These are phyloP conservation scores for Ophiocordyceps polyrhachis-furcata DNA, from an alignment of 2,329 filamentous ascomycete genomes.

Conservation along the genomic window DNA sequence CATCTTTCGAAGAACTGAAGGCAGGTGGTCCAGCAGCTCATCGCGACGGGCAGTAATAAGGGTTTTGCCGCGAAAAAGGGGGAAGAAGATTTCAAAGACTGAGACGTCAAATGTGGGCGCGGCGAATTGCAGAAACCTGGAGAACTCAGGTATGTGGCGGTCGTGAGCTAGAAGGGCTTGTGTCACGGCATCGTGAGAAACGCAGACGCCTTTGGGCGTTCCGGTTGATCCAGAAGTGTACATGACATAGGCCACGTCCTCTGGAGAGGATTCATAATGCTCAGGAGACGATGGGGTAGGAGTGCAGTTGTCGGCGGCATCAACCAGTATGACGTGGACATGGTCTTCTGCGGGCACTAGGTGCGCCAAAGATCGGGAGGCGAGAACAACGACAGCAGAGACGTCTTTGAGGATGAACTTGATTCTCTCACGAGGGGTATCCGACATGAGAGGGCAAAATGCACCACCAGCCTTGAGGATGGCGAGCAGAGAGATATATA, in stretches of 20 bases:
- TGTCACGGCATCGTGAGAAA: constrained; percentile 63
- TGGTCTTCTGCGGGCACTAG: constrained; percentile 16
- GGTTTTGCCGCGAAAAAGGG: constrained; percentile 53
- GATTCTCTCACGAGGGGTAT: constrained; percentile 58
- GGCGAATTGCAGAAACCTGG: constrained; percentile 76
- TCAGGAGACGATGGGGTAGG: background rate
- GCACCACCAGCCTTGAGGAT: constrained; percentile 66
- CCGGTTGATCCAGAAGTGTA: constrained; percentile 88
- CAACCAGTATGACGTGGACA: constrained; percentile 18
- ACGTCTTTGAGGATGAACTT: constrained; percentile 70
- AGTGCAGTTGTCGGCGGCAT: constrained; percentile 1
- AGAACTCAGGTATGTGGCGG: constrained; percentile 54
- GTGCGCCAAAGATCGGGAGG: constrained; percentile 28
- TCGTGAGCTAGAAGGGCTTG: constrained; percentile 74
- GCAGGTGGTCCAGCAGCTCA: constrained; percentile 57
- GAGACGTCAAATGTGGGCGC: constrained; percentile 89
- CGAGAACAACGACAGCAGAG: constrained; percentile 48
- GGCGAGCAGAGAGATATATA: constrained; percentile 63
- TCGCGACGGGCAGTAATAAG: constrained; percentile 52
- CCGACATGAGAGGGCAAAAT: constrained; percentile 69
- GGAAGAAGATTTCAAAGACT: constrained; percentile 89
- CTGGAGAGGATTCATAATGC: constrained; percentile 8
- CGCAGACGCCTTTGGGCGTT: constrained; percentile 67
- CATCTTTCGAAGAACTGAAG: constrained; percentile 43
- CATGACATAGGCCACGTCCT: constrained; percentile 65